phyloP scores from a whole-genome alignment of 1,284 basidiomycete species.

The Trametes polyzona region DNA sequence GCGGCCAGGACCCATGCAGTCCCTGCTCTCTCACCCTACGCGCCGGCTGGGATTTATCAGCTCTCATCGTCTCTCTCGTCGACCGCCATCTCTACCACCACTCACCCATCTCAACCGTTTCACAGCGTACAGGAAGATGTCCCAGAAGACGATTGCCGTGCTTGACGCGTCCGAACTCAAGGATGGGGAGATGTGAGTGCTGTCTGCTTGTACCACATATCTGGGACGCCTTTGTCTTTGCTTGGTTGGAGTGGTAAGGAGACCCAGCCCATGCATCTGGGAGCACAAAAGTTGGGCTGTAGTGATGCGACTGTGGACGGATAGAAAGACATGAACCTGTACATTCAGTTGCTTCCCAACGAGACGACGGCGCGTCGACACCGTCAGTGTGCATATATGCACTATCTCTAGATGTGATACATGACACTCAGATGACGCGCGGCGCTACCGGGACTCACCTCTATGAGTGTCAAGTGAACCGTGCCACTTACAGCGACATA shows the following conservation, averaged over 20 bases:
- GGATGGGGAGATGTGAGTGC: slow-evolving; percentile 76
- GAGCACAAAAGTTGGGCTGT: no score
- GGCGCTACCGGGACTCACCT: no score
- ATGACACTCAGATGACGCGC: no score
- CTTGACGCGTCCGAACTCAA: slow-evolving; percentile 67
- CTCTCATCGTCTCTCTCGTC: slow-evolving; percentile 6
- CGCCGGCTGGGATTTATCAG: slow-evolving; percentile 14
- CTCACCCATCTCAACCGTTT: neutral
- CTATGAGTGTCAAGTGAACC: neutral
- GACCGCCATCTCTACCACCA: slow-evolving; percentile 12
- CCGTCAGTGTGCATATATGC: no score
- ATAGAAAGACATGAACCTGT: no score
- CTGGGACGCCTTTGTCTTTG: no score
- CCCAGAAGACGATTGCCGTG: slow-evolving; percentile 63
- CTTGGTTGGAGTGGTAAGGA: no score
- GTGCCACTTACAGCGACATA: neutral
- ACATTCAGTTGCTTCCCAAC: no score
- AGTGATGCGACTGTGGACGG: no score
- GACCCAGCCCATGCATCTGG: no score
- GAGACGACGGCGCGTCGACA: no score
- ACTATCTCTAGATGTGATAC: no score
- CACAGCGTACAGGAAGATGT: slow-evolving; percentile 34
- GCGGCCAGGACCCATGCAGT: slow-evolving; percentile 9
- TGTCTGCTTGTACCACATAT: neutral
- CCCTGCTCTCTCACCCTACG: slow-evolving; percentile 21